A percentile compares a stretch with the other conserved stretches of the same genome.
Conservation (phyloP, 2,329 filamentous ascomycete species). For the Sporothrix brunneoviolacea region DNA sequence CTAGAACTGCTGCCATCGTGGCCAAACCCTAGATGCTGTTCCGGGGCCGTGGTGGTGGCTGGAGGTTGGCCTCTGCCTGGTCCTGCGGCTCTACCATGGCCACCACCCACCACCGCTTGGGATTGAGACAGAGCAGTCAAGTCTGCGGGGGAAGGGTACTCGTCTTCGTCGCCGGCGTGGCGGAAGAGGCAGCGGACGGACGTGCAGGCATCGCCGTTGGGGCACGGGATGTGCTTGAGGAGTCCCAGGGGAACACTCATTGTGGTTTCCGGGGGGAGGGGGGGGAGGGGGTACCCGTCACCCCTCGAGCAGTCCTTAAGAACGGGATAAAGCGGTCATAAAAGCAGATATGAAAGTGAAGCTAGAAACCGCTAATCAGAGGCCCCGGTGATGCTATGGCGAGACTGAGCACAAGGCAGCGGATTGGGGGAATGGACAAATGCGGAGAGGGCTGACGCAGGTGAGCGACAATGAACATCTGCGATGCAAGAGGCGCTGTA, state of each 20-base stretch:
- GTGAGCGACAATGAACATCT: too few relatives aligned
- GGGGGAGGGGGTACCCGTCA: background rate
- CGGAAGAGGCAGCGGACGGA: constrained; percentile 20
- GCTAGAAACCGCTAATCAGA: background rate
- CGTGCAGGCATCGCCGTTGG: constrained; percentile 19
- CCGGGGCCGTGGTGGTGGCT: background rate
- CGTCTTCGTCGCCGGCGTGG: constrained; percentile 10
- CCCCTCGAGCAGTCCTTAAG: too few relatives aligned
- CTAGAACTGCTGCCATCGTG: too few relatives aligned
- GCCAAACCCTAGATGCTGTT: too few relatives aligned
- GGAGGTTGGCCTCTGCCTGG: background rate
- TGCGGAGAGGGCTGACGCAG: too few relatives aligned
- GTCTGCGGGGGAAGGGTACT: background rate
- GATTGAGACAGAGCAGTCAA: too few relatives aligned
- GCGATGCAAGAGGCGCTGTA: too few relatives aligned
- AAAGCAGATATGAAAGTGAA: background rate
- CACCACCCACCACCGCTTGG: too few relatives aligned
- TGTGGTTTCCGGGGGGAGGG: background rate
- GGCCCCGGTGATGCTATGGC: too few relatives aligned
- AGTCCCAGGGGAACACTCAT: constrained; percentile 16
- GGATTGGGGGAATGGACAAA: background rate
- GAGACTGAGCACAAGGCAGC: too few relatives aligned
- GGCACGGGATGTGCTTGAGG: constrained; percentile 22
- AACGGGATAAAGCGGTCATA: too few relatives aligned
- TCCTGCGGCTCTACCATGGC: too few relatives aligned